Percentiles rank a stretch among this genome's conserved stretches.
Conservation (phyloP, 139 green algal genomes). For the Chlamydomonas sp. region DNA sequence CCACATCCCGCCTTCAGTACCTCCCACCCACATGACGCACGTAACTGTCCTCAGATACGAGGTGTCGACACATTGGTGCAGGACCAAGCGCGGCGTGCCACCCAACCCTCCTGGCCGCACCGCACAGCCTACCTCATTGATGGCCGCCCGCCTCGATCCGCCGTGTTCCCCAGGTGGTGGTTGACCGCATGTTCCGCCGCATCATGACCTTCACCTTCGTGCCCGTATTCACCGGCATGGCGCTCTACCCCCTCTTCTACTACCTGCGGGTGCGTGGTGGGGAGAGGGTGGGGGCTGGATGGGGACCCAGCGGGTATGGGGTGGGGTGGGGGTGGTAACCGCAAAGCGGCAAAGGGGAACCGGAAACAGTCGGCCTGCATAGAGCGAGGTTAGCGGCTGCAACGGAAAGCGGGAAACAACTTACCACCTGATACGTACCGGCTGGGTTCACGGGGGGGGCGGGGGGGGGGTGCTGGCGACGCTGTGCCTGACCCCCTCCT, state of each 20-base stretch:
- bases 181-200: conserved; percentile 79
- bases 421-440: neutral
- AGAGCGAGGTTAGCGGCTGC: neutral
- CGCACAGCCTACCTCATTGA: neutral
- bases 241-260: conserved; percentile 78
- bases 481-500: neutral
- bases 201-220: conserved; percentile 71
- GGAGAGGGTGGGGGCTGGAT: neutral
- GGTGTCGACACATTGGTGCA: neutral
- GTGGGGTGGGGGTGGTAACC: neutral
- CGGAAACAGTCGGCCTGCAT: too few species aligned
- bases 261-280: conserved; percentile 64
- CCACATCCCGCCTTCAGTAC: too few species aligned
- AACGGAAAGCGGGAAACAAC: too few species aligned
- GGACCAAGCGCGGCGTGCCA: neutral
- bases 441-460: neutral
- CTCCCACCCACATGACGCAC: too few species aligned
- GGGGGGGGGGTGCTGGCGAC: neutral
- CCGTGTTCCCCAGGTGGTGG: conserved; percentile 45
- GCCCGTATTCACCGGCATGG: conserved; percentile 67
- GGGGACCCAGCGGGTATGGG: too few species aligned
- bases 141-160: neutral
- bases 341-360: too few species aligned
- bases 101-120: neutral
- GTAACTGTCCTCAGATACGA: too few species aligned